phyloP scores from a whole-genome alignment of 441 rosid genomes.

The Theobroma grandiflorum region DNA sequence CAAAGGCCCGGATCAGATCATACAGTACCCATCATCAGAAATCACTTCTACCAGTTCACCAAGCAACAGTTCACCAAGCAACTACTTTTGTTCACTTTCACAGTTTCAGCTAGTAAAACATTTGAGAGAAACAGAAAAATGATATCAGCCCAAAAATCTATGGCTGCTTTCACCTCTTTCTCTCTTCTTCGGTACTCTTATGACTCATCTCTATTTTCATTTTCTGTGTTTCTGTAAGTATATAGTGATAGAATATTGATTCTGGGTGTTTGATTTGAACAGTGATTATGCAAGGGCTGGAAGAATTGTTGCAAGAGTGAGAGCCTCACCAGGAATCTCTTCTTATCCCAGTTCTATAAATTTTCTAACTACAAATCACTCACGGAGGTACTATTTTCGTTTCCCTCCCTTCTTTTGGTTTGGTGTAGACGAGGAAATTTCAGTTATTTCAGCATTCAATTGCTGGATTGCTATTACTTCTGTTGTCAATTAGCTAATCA shows the following conservation, averaged over 20 bases:
- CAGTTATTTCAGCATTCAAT: not conserved
- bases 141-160: conserved; percentile 35
- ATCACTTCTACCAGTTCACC: not conserved
- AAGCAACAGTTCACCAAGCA: not conserved
- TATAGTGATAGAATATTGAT: not conserved
- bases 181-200: conserved; percentile 57
- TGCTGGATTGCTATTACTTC: not conserved
- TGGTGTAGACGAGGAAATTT: not conserved
- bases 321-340: conserved; percentile 34
- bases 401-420: not conserved
- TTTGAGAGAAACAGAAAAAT: not conserved
- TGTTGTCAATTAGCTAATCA: not conserved
- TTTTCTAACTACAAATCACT: conserved; percentile 45
- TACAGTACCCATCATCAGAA: not conserved
- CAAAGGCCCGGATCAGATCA: conserved; percentile 8
- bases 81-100: not conserved
- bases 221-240: not conserved
- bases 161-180: conserved; percentile 58
- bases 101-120: not conserved
- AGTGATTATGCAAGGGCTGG: conserved; percentile 51
- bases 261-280: conserved; percentile 29
- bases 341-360: conserved; percentile 37
- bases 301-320: conserved; percentile 40
- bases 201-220: not conserved
- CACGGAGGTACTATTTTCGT: conserved; percentile 43